These are phyloP conservation scores for Cladorrhinum sp. DNA, from an alignment of 2,329 filamentous ascomycete species.

Conservation along the genomic window DNA sequence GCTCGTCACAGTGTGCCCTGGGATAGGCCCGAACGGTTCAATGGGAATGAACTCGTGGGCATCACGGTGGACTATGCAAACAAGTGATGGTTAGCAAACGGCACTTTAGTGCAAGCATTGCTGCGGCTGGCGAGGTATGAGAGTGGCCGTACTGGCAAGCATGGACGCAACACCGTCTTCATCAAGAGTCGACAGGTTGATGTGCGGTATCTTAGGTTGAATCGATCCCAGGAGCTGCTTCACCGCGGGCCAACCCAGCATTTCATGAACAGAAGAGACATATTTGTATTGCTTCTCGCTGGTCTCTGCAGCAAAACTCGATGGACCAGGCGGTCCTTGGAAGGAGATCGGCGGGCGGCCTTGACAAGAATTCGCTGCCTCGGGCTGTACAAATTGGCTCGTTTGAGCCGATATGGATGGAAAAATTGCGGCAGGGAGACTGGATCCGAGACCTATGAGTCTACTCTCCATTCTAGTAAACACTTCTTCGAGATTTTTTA, in stretches of 20 bases:
- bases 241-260: conserved; percentile 49
- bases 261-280: conserved; percentile 45
- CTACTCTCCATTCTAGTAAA: conserved; percentile 46
- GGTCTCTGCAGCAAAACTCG: conserved; percentile 16
- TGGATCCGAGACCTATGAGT: conserved; percentile 9
- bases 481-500: conserved; percentile 39
- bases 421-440: background rate
- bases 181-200: conserved; percentile 34
- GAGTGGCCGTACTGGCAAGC: conserved; percentile 20
- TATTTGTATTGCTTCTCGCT: conserved; percentile 32
- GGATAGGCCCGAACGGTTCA: conserved; percentile 7
- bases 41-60: conserved; percentile 22
- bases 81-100: background rate
- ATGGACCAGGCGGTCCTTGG: conserved; percentile 19
- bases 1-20: conserved; percentile 1
- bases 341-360: conserved; percentile 17
- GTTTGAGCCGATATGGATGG: background rate
- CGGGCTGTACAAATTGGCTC: background rate
- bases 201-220: conserved; percentile 31
- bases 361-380: conserved; percentile 1
- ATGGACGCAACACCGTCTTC: conserved; percentile 38
- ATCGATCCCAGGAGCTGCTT: conserved; percentile 38
- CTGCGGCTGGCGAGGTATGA: background rate
- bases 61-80: conserved; percentile 26
- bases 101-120: background rate